phyloP scores from a whole-genome alignment of 371 early-diverging fungal species.

The Parasitella parasitica region DNA sequence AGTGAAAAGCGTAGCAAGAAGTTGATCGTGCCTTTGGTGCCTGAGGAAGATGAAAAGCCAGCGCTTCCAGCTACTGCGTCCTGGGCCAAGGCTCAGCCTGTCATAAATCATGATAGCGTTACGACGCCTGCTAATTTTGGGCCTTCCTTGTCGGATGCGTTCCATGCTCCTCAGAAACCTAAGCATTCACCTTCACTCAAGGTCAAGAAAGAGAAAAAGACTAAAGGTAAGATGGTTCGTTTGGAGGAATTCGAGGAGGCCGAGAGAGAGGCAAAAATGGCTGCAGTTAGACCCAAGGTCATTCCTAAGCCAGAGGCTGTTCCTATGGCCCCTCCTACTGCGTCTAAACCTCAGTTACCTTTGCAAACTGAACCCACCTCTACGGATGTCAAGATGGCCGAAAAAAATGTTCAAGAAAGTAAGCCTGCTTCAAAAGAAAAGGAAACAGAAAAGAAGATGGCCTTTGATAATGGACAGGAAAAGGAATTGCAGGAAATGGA shows the following conservation, averaged over 20 bases:
- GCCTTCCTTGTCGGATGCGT: slow-evolving; percentile 46
- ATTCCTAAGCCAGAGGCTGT: background rate
- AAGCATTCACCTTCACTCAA: slow-evolving; percentile 34
- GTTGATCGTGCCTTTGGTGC: background rate
- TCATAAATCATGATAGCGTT: slow-evolving; percentile 31
- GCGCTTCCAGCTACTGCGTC: slow-evolving; percentile 67
- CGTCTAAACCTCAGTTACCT: background rate
- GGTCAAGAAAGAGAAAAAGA: slow-evolving; percentile 45
- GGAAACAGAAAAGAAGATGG: background rate
- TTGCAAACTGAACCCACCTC: background rate
- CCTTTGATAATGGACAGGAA: background rate
- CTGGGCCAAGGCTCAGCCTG: slow-evolving; percentile 52
- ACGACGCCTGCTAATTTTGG: slow-evolving; percentile 47
- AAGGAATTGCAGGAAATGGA: background rate
- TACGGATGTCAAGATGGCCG: background rate
- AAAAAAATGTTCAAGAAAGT: background rate
- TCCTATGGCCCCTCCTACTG: background rate
- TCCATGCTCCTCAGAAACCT: slow-evolving; percentile 45
- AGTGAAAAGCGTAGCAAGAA: slow-evolving; percentile 3
- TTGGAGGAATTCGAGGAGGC: slow-evolving; percentile 47
- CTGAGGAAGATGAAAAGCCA: slow-evolving; percentile 42
- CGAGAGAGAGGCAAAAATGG: slow-evolving; percentile 24
- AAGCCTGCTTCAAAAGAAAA: background rate
- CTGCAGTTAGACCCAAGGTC: slow-evolving; percentile 6
- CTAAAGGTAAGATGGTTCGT: slow-evolving; percentile 44